phyloP scores from a whole-genome alignment of 1,284 basidiomycete genomes.

The Papiliotrema flavescens region DNA sequence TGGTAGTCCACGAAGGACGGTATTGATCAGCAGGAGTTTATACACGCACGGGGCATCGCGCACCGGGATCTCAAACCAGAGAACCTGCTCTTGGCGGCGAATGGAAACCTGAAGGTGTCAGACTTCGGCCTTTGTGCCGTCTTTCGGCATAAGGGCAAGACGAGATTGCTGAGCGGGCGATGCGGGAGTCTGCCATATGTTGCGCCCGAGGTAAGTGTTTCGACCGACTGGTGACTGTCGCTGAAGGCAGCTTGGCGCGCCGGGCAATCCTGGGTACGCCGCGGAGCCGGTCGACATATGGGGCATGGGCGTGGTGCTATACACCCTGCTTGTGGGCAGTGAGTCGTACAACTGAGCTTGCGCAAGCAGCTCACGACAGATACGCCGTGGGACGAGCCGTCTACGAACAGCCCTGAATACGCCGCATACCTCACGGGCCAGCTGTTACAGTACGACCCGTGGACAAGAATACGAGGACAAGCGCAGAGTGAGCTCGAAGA shows the following conservation, averaged over 20 bases:
- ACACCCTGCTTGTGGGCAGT: constrained; percentile 89
- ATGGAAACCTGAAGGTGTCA: constrained; percentile 78
- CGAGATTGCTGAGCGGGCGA: constrained; percentile 70
- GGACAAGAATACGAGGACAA: constrained; percentile 65
- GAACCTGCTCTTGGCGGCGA: constrained; percentile 77
- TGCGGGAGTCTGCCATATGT: constrained; percentile 96
- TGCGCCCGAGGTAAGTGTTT: constrained; percentile 74
- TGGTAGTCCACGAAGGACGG: too few species aligned
- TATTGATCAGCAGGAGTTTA: constrained; percentile 59
- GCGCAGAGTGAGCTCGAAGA: constrained; percentile 57
- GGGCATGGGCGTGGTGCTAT: constrained; percentile 95
- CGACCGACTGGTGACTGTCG: constrained; percentile 13
- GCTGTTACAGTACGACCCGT: constrained; percentile 74
- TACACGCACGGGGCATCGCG: constrained; percentile 86
- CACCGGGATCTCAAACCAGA: constrained; percentile 97
- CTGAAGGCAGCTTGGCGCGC: constrained; percentile 32
- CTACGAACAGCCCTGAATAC: constrained; percentile 72
- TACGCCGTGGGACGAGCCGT: constrained; percentile 97
- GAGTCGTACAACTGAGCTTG: constrained; percentile 44
- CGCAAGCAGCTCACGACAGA: constrained; percentile 55
- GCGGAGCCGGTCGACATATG: constrained; percentile 94
- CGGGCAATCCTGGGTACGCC: constrained; percentile 58
- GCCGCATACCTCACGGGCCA: constrained; percentile 68
- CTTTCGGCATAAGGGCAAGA: constrained; percentile 82
- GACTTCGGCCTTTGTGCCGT: constrained; percentile 95